phyloP scores from a whole-genome alignment of 345 rosid genomes.

The Camelina laxa region DNA sequence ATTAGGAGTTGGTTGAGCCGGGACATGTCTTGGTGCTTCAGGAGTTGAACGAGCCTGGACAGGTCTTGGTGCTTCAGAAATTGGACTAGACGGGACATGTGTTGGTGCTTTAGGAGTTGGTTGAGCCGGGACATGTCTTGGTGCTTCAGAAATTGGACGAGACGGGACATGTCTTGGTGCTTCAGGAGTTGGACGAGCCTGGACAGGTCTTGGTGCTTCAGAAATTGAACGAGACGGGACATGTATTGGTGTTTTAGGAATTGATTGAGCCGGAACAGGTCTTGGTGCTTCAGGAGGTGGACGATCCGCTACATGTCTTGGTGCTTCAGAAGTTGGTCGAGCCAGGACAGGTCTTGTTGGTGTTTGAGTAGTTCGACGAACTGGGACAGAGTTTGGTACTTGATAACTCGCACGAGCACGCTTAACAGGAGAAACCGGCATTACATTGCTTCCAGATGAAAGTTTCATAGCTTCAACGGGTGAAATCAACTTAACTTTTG shows the following conservation, averaged over 20 bases:
- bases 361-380: slow-evolving; percentile 12
- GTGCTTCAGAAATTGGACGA: slow-evolving; percentile 10
- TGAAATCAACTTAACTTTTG: slow-evolving; percentile 38
- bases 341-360: neutral
- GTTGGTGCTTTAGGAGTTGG: neutral
- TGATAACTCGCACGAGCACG: neutral
- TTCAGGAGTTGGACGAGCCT: neutral
- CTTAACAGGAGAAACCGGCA: slow-evolving; percentile 11
- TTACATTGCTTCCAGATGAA: slow-evolving; percentile 8
- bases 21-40: neutral
- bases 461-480: slow-evolving; percentile 35
- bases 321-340: neutral
- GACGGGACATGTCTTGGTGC: neutral
- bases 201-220: neutral
- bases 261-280: neutral
- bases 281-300: slow-evolving; percentile 5
- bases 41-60: neutral
- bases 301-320: slow-evolving; percentile 1
- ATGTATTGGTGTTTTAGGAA: slow-evolving; percentile 1
- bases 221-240: neutral
- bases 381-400: neutral
- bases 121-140: neutral
- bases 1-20: neutral
- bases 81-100: neutral
- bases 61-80: neutral